Evolutionary conservation across 2,329 filamentous ascomycete genomes (phyloP), one percentile per base, ranked within the genome.

Genomic region (Colletotrichum karsti): DNA sequence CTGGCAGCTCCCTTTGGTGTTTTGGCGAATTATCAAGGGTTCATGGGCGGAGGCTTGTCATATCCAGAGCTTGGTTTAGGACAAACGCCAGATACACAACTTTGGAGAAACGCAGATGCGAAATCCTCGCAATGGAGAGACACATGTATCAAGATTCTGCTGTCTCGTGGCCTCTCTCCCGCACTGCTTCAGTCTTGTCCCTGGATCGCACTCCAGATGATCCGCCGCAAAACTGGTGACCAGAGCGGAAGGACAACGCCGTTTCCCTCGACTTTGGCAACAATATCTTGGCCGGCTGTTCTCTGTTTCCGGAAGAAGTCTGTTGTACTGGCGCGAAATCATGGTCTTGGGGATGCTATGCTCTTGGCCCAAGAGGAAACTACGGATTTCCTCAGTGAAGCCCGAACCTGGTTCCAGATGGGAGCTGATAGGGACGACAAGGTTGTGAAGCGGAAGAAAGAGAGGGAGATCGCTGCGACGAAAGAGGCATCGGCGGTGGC

Each of bases 1-100:
- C 75, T 90, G 20, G 83, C 85, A 7, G 88, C 88, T 2, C 88
- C 88, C 0, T 82, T 89, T 56, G 88, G 88, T 13, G 76, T 82
- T 22, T 82, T 85, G 70, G 83, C 81, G 9, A 80, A 79, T 7
- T 79, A 82, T 24, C 80, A 81, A 44, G 77, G 78, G 7, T 71
- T 79, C 37, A 69, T 79, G 10, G 63, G 79, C 63, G 71, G 74
- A 57, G 80, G 79, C n/a, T 72, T 74, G 50, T 75, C 78, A 30
- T 74, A 74, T 5, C 70, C 77, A 6, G 79, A 81, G 37, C 74
- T 73, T 37, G 80, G 78, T 18, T 73, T 82, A 35, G 83, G 80
- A 5, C 85, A 86, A 60, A 88, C 86, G 1, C 87, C 87, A 12
- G 87, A 86, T 70, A 84, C 85, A 0, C 87, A 88, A 69, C 75